Base-by-base conservation (phyloP, 2,329 filamentous ascomycete genomes). In the Fusarium subtropicale region DNA sequence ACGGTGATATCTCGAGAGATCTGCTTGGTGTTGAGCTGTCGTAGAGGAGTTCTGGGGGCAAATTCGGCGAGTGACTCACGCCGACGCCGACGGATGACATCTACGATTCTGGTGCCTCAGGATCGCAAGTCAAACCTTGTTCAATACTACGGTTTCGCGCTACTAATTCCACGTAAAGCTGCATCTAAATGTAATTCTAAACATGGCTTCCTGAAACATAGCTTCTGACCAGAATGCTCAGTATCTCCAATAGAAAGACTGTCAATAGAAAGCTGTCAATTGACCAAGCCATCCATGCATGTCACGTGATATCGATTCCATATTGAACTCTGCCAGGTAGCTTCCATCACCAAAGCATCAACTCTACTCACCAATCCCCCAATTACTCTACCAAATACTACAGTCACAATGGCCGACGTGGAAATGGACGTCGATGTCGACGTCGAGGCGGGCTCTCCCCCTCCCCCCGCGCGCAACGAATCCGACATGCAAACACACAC, bases 401-500 rank as follows among this genome's bases (percentile, higher is more conserved):
- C 8, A 15, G 10, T 38, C 39, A 71, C 41, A 42, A 88, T 87
- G 86, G 81, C 85, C 28, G 85, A 87, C 76, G 79, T 81, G 50
- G 83, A 88, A 64, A 90, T 90, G 88, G 88, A 90, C 34, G 71
- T 89, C 60, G 88, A 90, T 51, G 71, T 89, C 60, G 88, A 90
- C 45, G 69, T 71, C 20, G 74, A 73, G 46, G 72, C 88, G 65
- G 69, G 69, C 41, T 76, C 75, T 13, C 73, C 78, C 56, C 76
- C 77, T 56, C 75, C 80, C 56, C 81, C 83, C 64, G 78, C 81
- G 60, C 80, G 79, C 73, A 86, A 87, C 74, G 83, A 87, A 68
- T 82, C 83, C 74, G 88, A 91, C 76, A 91, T 93, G 85, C 88
- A 89, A 75, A 94, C 92, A 9, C 87, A 88, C 74, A 84, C 86